phyloP scores from a whole-genome alignment of 2,329 filamentous ascomycete genomes.

The Colletotrichum tropicicola region DNA sequence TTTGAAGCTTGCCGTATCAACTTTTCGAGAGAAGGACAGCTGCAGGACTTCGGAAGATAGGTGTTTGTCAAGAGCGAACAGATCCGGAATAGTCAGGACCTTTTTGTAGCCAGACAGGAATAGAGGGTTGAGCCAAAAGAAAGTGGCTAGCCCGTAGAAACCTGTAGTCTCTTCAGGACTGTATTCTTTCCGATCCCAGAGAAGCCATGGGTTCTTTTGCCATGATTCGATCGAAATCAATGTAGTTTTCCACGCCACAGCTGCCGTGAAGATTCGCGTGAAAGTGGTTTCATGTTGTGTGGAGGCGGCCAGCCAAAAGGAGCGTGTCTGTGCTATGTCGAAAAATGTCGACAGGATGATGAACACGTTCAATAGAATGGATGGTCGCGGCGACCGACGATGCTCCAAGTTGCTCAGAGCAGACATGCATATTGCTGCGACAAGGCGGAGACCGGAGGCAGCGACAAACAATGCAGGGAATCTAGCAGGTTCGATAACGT shows the following conservation, averaged over 20 bases:
- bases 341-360: neutral
- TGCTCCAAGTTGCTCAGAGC: conserved; percentile 40
- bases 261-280: conserved; percentile 30
- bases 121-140: conserved; percentile 28
- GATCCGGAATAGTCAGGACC: conserved; percentile 6
- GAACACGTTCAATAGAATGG: conserved; percentile 4
- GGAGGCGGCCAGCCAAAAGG: neutral
- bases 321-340: neutral
- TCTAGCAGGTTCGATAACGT: neutral
- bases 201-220: conserved; percentile 28
- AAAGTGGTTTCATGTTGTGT: neutral
- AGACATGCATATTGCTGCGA: conserved; percentile 37
- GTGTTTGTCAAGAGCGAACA: neutral
- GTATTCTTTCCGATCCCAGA: conserved; percentile 28
- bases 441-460: conserved; percentile 37
- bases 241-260: conserved; percentile 30
- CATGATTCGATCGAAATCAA: conserved; percentile 33
- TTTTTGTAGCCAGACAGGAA: conserved; percentile 17
- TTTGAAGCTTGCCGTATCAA: neutral
- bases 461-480: neutral
- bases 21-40: neutral
- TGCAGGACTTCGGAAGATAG: neutral
- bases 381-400: conserved; percentile 37
- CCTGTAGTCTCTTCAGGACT: conserved; percentile 30
- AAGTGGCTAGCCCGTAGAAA: conserved; percentile 34